phyloP scores from a whole-genome alignment of 2,329 filamentous ascomycete genomes.

The Purpureocillium lavendulum region DNA sequence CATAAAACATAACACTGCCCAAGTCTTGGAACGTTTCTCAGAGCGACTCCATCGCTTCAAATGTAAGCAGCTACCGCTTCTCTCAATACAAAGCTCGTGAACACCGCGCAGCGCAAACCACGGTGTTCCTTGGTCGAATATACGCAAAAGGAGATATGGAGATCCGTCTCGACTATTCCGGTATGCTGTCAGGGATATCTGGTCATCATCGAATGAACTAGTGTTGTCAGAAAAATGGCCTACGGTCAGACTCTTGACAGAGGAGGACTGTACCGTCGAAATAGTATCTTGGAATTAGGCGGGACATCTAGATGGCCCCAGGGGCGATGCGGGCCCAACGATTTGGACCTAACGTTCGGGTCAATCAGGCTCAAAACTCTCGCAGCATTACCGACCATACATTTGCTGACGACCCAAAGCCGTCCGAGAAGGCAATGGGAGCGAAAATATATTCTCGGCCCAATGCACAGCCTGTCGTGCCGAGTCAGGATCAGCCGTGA shows the following conservation, averaged over 20 bases:
- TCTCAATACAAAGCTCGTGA: constrained; percentile 45
- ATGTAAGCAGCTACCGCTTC: constrained; percentile 38
- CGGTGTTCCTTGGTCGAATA: constrained; percentile 26
- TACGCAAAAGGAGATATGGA: constrained; percentile 40
- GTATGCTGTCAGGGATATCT: constrained; percentile 44
- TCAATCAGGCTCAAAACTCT: not conserved
- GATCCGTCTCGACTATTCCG: constrained; percentile 32
- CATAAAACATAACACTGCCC: constrained; percentile 47
- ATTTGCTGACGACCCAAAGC: constrained; percentile 31
- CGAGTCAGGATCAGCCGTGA: constrained; percentile 4
- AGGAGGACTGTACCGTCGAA: constrained; percentile 37
- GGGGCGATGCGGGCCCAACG: constrained; percentile 35
- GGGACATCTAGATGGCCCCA: constrained; percentile 36
- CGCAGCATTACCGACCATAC: not conserved
- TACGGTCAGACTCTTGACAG: constrained; percentile 2
- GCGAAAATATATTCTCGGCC: constrained; percentile 52
- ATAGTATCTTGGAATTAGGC: constrained; percentile 40
- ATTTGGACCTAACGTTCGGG: constrained; percentile 29
- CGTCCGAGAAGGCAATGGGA: constrained; percentile 42
- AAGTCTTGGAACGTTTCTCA: constrained; percentile 36
- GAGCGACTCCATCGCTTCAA: constrained; percentile 43
- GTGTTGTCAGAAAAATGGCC: constrained; percentile 3
- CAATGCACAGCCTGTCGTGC: constrained; percentile 42
- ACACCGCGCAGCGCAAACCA: constrained; percentile 43
- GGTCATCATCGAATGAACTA: constrained; percentile 48